Evolutionary conservation across 2,329 filamentous ascomycete genomes (phyloP).

Genomic region (Paecilomyces niveus): DNA sequence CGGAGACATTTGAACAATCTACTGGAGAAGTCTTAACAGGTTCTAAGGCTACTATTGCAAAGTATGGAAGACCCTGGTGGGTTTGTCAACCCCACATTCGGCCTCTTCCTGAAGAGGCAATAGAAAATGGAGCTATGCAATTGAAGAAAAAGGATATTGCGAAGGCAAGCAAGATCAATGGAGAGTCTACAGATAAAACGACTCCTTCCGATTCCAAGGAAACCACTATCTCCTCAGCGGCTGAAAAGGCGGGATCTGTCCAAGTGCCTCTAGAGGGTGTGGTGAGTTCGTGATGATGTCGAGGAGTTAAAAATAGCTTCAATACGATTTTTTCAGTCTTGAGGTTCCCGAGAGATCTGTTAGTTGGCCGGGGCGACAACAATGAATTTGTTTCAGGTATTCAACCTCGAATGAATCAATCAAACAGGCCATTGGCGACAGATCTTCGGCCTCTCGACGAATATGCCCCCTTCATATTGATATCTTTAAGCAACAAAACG

Average conservation of each 20-base stretch:
- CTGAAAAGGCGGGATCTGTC: background rate
- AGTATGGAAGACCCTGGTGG: conserved; percentile 81
- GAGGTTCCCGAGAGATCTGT: background rate
- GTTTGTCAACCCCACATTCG: conserved; percentile 81
- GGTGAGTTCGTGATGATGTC: background rate
- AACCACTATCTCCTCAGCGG: background rate
- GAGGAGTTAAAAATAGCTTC: background rate
- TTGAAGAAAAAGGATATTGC: conserved; percentile 57
- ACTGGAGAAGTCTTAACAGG: conserved; percentile 26
- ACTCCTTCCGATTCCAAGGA: background rate
- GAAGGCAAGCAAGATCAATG: background rate
- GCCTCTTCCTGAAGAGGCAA: conserved; percentile 78
- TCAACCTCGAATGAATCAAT: background rate
- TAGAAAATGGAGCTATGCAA: conserved; percentile 70
- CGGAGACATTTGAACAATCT: conserved; percentile 28
- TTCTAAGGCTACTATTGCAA: conserved; percentile 56
- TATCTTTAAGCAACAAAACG: background rate
- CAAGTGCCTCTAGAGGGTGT: background rate
- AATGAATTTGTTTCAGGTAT: background rate
- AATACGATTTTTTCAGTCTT: background rate
- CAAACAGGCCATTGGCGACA: background rate
- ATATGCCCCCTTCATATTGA: background rate
- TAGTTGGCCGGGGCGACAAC: background rate
- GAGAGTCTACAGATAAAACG: background rate
- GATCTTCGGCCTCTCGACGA: background rate